Conservation (phyloP, 148 eudicot species). For the Vaccinium myrtillus region DNA sequence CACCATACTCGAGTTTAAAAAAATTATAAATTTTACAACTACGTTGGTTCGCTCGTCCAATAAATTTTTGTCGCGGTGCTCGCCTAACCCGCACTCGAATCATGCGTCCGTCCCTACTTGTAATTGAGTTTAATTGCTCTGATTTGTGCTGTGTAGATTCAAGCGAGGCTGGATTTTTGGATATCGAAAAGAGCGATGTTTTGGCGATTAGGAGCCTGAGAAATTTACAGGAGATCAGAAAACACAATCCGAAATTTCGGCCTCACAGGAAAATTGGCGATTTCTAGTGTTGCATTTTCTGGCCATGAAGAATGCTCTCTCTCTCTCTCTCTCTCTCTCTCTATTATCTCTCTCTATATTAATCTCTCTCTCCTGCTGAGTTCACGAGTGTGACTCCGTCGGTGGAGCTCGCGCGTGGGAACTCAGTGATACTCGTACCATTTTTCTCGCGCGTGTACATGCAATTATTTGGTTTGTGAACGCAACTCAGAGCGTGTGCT, state of each 20-base stretch:
- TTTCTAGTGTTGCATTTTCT: conserved; percentile 26
- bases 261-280: conserved; percentile 53
- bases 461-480: conserved; percentile 5
- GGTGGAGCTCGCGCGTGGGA: conserved; percentile 25
- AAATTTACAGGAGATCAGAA: conserved; percentile 39
- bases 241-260: conserved; percentile 17
- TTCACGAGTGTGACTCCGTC: conserved; percentile 4
- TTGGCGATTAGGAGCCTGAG: conserved; percentile 50
- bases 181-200: conserved; percentile 33
- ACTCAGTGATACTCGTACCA: neutral
- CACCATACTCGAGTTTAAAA: no score
- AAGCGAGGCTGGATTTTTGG: conserved; percentile 19
- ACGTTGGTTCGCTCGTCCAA: no score
- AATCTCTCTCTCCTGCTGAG: neutral
- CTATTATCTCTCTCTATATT: neutral
- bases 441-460: conserved; percentile 4
- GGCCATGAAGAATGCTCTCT: neutral
- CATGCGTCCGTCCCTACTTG: neutral
- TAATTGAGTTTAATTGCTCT: conserved; percentile 1
- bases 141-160: conserved; percentile 23
- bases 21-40: no score
- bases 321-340: neutral
- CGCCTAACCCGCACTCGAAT: no score
- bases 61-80: no score
- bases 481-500: conserved; percentile 3